Conservation (phyloP, 192 early-diverging fungal genomes). For the Chytriomyces sp. region DNA sequence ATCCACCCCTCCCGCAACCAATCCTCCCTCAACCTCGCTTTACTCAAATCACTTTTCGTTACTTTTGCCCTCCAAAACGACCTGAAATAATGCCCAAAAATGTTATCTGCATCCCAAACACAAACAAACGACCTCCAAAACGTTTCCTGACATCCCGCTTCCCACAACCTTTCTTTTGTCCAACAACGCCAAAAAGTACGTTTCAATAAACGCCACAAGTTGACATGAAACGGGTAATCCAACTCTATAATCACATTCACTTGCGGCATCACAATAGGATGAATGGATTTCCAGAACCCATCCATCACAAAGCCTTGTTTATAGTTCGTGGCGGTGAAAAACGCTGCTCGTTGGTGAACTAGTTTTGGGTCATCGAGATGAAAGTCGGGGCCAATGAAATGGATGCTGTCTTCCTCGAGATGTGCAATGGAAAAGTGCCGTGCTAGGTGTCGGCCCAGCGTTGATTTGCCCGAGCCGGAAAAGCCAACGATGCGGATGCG, state of each 20-base stretch:
- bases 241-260: slow-evolving; percentile 34
- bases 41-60: neutral
- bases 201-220: slow-evolving; percentile 34
- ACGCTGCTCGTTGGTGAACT: neutral
- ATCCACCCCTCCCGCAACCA: slow-evolving; percentile 17
- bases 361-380: neutral
- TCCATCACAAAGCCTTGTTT: slow-evolving; percentile 28
- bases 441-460: slow-evolving; percentile 12
- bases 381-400: slow-evolving; percentile 32
- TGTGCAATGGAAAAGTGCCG: slow-evolving; percentile 10
- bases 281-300: slow-evolving; percentile 35
- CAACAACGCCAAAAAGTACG: slow-evolving; percentile 34
- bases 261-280: slow-evolving; percentile 31
- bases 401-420: slow-evolving; percentile 40
- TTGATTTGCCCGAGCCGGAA: slow-evolving; percentile 33
- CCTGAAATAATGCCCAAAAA: slow-evolving; percentile 22
- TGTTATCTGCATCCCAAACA: slow-evolving; percentile 18
- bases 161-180: slow-evolving; percentile 33
- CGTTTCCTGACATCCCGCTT: slow-evolving; percentile 20
- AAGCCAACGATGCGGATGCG: slow-evolving; percentile 36
- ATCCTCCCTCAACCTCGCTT: slow-evolving; percentile 6
- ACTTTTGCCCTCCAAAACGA: neutral
- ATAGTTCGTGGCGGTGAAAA: slow-evolving; percentile 6
- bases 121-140: slow-evolving; percentile 5
- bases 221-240: slow-evolving; percentile 34